Percentiles rank a stretch among this genome's conserved stretches.
Conservation (phyloP, 148 eudicot species). For the Vaccinium corymbosum region DNA sequence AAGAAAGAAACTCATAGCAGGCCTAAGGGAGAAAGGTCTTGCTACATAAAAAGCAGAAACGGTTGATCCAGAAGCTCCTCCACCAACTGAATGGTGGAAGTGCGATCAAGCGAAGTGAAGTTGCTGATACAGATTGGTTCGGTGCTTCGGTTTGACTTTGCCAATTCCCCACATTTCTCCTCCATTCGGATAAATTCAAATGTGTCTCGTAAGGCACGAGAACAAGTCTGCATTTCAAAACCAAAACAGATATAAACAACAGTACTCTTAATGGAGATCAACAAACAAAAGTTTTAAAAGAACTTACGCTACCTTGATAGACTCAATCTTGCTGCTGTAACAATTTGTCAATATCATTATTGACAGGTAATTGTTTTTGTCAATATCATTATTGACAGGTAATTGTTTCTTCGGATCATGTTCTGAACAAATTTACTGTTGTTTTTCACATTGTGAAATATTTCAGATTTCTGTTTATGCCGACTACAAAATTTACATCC, state of each 20-base stretch:
- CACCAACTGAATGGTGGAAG: not conserved
- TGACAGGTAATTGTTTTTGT: conserved; percentile 6
- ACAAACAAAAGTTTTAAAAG: not conserved
- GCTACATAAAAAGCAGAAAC: not conserved
- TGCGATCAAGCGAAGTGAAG: conserved; percentile 5
- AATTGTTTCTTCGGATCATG: not conserved
- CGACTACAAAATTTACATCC: conserved; percentile 1
- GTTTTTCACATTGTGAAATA: not conserved
- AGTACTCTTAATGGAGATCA: not conserved
- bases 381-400: conserved; percentile 12
- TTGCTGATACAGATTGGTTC: not conserved
- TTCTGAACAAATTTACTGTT: not conserved
- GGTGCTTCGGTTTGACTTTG: not conserved
- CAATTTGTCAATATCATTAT: conserved; percentile 4
- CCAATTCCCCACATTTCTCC: not conserved
- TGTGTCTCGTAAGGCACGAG: not conserved
- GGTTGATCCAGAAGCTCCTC: conserved; percentile 6
- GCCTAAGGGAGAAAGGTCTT: conserved; percentile 5
- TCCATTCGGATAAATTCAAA: not conserved
- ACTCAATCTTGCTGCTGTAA: not conserved
- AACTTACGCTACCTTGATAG: conserved; percentile 5
- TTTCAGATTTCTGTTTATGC: not conserved
- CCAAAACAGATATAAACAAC: not conserved
- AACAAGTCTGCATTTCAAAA: conserved; percentile 15
- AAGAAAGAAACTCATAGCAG: not conserved